phyloP scores from a whole-genome alignment of 2,329 filamentous ascomycete genomes.

The Talaromyces sp. region DNA sequence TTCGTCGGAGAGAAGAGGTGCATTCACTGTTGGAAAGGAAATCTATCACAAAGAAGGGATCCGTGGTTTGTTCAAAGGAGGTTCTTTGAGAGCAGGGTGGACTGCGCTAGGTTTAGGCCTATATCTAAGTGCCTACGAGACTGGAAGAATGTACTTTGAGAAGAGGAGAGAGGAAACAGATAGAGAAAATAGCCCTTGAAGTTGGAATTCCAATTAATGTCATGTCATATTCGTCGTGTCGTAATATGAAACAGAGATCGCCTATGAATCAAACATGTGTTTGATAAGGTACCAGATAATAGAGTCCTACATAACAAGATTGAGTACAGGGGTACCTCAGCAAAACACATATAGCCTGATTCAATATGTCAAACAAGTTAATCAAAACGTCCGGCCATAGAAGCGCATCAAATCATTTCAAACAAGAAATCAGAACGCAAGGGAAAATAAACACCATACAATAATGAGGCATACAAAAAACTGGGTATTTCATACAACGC shows the following conservation, averaged over 20 bases:
- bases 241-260: background rate
- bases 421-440: background rate
- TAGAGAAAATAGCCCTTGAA: background rate
- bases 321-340: conserved; percentile 3
- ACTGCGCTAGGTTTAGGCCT: conserved; percentile 78
- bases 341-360: conserved; percentile 1
- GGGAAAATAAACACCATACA: background rate
- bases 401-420: background rate
- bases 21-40: conserved; percentile 59
- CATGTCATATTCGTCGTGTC: background rate
- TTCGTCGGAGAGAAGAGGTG: conserved; percentile 18
- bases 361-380: background rate
- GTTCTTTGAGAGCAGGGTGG: conserved; percentile 70
- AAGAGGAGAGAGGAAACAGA: conserved; percentile 11
- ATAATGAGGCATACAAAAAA: conserved; percentile 4
- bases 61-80: conserved; percentile 71
- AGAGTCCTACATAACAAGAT: conserved; percentile 5
- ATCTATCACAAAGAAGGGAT: conserved; percentile 66
- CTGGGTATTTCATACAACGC: conserved; percentile 12
- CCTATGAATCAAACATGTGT: background rate
- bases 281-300: background rate
- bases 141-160: conserved; percentile 62
- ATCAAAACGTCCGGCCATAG: background rate
- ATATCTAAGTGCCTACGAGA: conserved; percentile 84
- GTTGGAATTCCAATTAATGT: background rate